These are phyloP conservation scores for Suillus clintonianus DNA, from an alignment of 768 basidiomycete species.

Conservation along the genomic window DNA sequence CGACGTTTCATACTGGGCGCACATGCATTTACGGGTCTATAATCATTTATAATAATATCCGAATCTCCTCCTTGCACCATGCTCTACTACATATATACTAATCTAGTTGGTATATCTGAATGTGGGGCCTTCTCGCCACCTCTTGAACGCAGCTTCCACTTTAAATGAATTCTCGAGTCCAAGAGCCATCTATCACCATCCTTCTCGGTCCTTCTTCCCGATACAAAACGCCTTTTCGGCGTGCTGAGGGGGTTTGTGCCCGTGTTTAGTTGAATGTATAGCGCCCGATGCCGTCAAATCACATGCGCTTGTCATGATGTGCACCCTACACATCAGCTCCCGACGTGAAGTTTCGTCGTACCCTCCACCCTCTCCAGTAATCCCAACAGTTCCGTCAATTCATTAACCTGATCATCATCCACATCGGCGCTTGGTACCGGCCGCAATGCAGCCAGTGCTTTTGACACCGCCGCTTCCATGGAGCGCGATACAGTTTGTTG, in stretches of 20 bases:
- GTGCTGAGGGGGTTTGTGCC: background rate
- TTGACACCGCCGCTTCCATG: background rate
- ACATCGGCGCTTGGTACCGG: background rate
- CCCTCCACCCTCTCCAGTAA: background rate
- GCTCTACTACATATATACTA: no score
- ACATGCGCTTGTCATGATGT: background rate
- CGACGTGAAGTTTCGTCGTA: background rate
- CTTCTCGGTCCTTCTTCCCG: background rate
- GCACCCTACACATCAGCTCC: background rate
- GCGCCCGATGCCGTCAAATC: no score
- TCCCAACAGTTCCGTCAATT: background rate
- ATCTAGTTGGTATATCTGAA: no score
- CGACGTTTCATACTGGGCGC: background rate
- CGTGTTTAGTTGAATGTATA: no score
- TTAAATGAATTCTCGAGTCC: no score
- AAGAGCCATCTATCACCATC: background rate
- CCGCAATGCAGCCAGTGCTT: background rate
- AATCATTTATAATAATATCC: no score
- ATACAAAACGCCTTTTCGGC: background rate
- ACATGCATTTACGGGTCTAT: background rate
- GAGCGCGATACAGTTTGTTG: background rate
- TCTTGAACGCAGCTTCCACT: no score
- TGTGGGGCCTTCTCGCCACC: no score
- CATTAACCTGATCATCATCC: background rate
- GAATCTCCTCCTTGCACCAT: no score